phyloP scores from a whole-genome alignment of 139 green algal genomes.

The Chlorella sp. region DNA sequence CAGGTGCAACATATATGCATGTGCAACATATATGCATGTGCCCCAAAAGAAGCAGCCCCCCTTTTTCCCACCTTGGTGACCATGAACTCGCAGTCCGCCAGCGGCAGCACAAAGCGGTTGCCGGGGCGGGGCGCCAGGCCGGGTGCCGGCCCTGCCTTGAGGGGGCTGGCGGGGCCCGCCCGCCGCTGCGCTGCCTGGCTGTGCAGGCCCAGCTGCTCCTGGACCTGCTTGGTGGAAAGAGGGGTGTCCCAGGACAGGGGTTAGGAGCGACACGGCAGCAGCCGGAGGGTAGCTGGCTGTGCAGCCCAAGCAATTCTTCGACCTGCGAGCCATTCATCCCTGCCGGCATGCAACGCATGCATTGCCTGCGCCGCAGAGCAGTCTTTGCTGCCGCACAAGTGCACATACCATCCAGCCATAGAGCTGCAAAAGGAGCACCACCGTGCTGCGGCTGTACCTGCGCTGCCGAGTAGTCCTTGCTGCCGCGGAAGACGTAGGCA shows the following conservation, averaged over 20 bases:
- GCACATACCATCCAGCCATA: neutral
- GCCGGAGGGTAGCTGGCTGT: too few species aligned
- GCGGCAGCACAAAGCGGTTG: conserved; percentile 81
- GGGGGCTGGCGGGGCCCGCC: conserved; percentile 2
- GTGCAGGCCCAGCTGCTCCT: conserved; percentile 84
- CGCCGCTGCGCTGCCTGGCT: conserved; percentile 41
- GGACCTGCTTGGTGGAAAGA: conserved; percentile 17
- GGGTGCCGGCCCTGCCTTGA: neutral
- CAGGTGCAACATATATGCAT: too few species aligned
- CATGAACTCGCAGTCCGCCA: conserved; percentile 93
- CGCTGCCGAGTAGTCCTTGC: conserved; percentile 87
- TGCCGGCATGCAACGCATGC: too few species aligned
- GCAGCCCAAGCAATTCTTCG: too few species aligned
- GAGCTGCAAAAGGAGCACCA: neutral
- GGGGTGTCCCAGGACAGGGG: too few species aligned
- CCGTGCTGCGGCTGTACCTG: conserved; percentile 34
- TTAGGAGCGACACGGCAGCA: too few species aligned
- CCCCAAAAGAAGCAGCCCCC: too few species aligned
- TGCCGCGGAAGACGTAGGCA: conserved; percentile 94
- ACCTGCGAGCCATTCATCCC: too few species aligned
- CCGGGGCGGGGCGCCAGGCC: conserved; percentile 9
- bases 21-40: too few species aligned
- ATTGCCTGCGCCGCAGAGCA: too few species aligned
- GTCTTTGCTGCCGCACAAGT: too few species aligned
- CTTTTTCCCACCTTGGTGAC: conserved; percentile 56